Evolutionary conservation across 768 basidiomycete species (phyloP).

Genomic region (Phanerochaete sordida): DNA sequence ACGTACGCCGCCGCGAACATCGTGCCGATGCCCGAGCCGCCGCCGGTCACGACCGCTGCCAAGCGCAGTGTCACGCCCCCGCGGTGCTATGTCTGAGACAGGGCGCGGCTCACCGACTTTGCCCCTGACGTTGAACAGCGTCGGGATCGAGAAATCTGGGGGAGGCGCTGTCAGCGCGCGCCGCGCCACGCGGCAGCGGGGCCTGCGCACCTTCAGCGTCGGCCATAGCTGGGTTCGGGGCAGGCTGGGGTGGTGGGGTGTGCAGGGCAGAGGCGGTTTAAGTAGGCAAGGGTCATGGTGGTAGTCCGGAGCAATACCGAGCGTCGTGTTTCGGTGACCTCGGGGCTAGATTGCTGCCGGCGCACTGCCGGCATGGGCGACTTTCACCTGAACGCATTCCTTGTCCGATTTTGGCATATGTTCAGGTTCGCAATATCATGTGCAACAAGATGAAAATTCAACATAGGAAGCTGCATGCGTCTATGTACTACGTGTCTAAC

Average conservation of each 20-base stretch:
- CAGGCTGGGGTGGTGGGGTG: background rate
- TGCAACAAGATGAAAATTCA: too few species aligned
- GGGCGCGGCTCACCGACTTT: slow-evolving; percentile 53
- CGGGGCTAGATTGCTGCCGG: background rate
- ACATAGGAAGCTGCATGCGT: too few species aligned
- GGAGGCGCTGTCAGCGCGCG: background rate
- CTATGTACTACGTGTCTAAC: too few species aligned
- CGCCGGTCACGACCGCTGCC: slow-evolving; percentile 76
- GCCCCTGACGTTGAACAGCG: slow-evolving; percentile 63
- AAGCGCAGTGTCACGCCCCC: background rate
- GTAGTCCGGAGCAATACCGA: slow-evolving; percentile 6
- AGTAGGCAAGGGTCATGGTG: background rate
- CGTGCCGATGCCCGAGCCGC: slow-evolving; percentile 78
- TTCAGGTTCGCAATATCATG: background rate
- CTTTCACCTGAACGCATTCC: background rate
- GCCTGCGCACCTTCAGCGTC: background rate
- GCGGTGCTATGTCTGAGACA: background rate
- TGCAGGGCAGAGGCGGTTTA: background rate
- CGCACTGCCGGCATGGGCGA: background rate
- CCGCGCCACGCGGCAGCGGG: background rate
- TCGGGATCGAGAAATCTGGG: slow-evolving; percentile 47
- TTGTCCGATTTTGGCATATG: background rate
- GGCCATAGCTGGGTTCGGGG: background rate
- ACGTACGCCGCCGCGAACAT: slow-evolving; percentile 83
- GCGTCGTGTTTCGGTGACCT: background rate